Base-by-base conservation (phyloP, 768 basidiomycete genomes). In the Tulasnella sp. region DNA sequence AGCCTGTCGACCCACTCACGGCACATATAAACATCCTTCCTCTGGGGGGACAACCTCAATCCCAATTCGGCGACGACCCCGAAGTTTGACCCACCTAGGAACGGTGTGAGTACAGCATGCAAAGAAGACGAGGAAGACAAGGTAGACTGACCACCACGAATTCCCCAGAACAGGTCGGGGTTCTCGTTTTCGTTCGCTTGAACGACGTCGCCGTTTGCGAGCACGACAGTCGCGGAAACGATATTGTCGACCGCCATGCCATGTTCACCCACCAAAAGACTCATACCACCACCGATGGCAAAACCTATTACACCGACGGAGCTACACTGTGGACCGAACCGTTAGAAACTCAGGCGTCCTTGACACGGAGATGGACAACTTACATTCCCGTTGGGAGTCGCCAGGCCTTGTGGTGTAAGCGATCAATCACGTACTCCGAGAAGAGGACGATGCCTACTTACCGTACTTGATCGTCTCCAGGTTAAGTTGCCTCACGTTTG, bases 71-170 rank as follows among this genome's bases (percentile, higher is more conserved):
- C 49, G n/a, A 49, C 37, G 15, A 57, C 31, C 11, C 55, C 55
- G 48, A 57, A 57, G 23, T 57, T 57, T 31, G 46, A 51, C 8
- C 57, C 57, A 7, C 53, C 53, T 49, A 49, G n/a, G n/a, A n/a
- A n/a, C n/a, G n/a, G n/a, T n/a, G n/a, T n/a, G n/a, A n/a, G n/a
- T n/a, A n/a, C n/a, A n/a, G n/a, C n/a, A n/a, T n/a, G n/a, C n/a
- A n/a, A n/a, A n/a, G n/a, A n/a, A n/a, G n/a, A n/a, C n/a, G 9
- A 17, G 9, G 36, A 39, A 15, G 15, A 17, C n/a, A 32, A 29
- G 55, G n/a, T 23, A 6, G 15, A 21, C 19, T 34, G 3, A 55
- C 53, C 53, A 25, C 56, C 56, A 49, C 46, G 29, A 17, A 57
- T 57, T 21, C 50, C 56, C 56, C 56, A 49, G 1, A 57, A 23